phyloP scores from a whole-genome alignment of 345 rosid genomes.

The Ceriops zippeliana region DNA sequence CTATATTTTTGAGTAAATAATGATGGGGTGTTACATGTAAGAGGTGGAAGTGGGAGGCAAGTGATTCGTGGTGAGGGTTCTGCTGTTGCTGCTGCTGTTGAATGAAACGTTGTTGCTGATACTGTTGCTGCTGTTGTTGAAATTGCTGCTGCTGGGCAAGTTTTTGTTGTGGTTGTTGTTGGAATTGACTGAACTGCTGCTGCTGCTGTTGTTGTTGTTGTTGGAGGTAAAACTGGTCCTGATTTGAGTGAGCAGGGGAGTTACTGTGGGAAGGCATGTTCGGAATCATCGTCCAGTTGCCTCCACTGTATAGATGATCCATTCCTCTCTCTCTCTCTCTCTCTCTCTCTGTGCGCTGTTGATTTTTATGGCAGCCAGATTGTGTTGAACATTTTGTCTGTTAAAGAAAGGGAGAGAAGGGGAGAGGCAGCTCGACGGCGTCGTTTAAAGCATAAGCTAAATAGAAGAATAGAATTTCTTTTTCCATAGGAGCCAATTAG shows the following conservation, averaged over 20 bases:
- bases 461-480: too few relatives aligned
- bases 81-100: slow-evolving; percentile 35
- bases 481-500: too few relatives aligned
- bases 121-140: slow-evolving; percentile 16
- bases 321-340: slow-evolving; percentile 3
- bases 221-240: slow-evolving; percentile 23
- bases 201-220: slow-evolving; percentile 2
- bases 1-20: neutral
- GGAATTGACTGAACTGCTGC: slow-evolving; percentile 14
- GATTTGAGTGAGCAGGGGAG: slow-evolving; percentile 29
- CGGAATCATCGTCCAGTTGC: slow-evolving; percentile 29
- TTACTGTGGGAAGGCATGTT: slow-evolving; percentile 16
- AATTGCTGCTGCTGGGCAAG: slow-evolving; percentile 20
- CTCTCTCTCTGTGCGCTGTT: neutral
- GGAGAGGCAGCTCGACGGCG: too few relatives aligned
- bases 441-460: too few relatives aligned
- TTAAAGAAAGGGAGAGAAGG: too few relatives aligned
- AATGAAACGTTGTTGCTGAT: too few relatives aligned
- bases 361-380: neutral
- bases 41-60: slow-evolving; percentile 88
- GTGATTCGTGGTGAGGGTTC: slow-evolving; percentile 70
- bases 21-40: slow-evolving; percentile 34
- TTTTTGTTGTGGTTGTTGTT: slow-evolving; percentile 18
- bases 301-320: slow-evolving; percentile 22
- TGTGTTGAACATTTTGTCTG: too few relatives aligned